Evolutionary conservation across 805 yeast genomes (phyloP).

Genomic region (Candida stauntonica): DNA sequence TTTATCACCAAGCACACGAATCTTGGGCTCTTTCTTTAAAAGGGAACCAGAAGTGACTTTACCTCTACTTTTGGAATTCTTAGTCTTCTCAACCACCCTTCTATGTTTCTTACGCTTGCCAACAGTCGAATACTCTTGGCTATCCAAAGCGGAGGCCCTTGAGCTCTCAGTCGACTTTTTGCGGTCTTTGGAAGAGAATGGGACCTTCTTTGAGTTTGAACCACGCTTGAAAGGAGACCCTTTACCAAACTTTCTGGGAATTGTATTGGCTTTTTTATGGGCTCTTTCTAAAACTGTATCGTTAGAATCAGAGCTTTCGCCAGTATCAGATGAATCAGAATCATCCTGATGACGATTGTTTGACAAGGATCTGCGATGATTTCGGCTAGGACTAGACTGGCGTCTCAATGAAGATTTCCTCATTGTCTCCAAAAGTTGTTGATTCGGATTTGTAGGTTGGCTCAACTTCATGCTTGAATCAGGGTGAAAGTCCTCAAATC

Average conservation of each 20-base stretch:
- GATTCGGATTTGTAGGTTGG: slow-evolving; percentile 11
- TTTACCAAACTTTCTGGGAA: slow-evolving; percentile 13
- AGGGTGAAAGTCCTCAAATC: slow-evolving; percentile 9
- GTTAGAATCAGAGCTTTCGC: not conserved
- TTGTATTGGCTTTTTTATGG: slow-evolving; percentile 5
- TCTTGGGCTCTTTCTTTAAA: slow-evolving; percentile 1
- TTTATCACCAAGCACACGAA: slow-evolving; percentile 6
- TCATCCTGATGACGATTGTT: too few relatives aligned
- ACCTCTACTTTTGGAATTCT: slow-evolving; percentile 1
- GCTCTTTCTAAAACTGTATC: not conserved
- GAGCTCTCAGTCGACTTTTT: not conserved
- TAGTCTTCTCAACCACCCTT: not conserved
- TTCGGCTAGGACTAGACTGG: not conserved
- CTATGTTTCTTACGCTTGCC: slow-evolving; percentile 8
- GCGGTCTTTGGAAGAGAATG: slow-evolving; percentile 13
- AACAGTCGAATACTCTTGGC: slow-evolving; percentile 1
- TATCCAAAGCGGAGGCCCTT: not conserved
- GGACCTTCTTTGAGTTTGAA: slow-evolving; percentile 1
- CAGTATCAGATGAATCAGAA: not conserved
- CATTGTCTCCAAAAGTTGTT: slow-evolving; percentile 11
- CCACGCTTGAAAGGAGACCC: slow-evolving; percentile 6
- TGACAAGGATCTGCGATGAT: too few relatives aligned
- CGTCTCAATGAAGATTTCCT: slow-evolving; percentile 16
- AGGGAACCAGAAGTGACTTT: slow-evolving; percentile 4
- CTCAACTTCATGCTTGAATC: not conserved